Evolutionary conservation across 768 basidiomycete genomes (phyloP), one percentile per base, ranked within the genome.

Genomic region (Pleurotus sapidus): DNA sequence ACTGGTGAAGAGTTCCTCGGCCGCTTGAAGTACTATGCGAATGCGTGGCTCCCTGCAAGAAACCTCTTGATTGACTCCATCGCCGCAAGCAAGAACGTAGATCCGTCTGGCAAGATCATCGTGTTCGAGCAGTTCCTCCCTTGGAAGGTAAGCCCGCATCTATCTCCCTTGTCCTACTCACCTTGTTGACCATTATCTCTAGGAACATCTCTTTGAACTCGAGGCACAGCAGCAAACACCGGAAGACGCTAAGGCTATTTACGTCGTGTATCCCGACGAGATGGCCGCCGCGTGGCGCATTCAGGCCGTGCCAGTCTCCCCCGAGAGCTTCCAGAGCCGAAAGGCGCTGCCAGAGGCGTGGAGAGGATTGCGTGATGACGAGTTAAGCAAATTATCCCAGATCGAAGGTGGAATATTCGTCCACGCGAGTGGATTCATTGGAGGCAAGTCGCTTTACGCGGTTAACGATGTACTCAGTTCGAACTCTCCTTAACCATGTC

Each of bases 391-490:
- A 61, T 72, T 83, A 5, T 84, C 84, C 14, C 92, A 93, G 2
- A 84, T 98, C 59, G 81, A 84, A 0, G 93, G 88, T 1, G 82
- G 95, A 51, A 84, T 97, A 55, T 99, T 99, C 66, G 86, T 95
- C 23, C 97, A 99, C 72, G 93, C 95, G 1, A 90, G 89, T 58
- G 97, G 97, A 6, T 99, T 99, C 70, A 98, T 95, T 66, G 97
- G 97, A 65, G 95, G 95, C 87, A 60, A 59, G 83, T 67, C 25
- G 37, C 38, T 24, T 27, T 55, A 18, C 4, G 3, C 34, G 12
- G 25, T 39, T 55, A 25, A 2, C 2, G n/a, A 18, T 55, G 57
- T n/a, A 49, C 17, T 55, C 58, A 56, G 9, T 46, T 53, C 25
- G 25, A 27, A 50, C 5, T 47, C 57, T 55, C 48, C 18, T n/a